phyloP scores from a whole-genome alignment of 2,329 filamentous ascomycete species.

The Colletotrichum sp. region DNA sequence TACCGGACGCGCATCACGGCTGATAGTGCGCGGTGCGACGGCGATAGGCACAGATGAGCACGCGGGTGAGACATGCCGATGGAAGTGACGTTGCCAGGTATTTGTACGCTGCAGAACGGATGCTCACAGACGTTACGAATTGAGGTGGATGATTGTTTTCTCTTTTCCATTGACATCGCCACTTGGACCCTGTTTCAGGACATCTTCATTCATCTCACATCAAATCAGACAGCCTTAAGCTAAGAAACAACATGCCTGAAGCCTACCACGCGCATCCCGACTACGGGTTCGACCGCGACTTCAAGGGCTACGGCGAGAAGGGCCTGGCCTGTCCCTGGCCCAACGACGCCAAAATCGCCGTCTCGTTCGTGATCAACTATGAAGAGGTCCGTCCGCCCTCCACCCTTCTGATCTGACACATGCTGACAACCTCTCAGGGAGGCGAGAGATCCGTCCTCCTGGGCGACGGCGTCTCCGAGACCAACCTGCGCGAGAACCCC shows the following conservation, averaged over 20 bases:
- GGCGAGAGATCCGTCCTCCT: constrained; percentile 41
- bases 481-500: constrained; percentile 43
- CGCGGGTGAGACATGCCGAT: neutral
- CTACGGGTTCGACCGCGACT: constrained; percentile 34
- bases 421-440: constrained; percentile 19
- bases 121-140: neutral
- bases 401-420: neutral
- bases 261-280: constrained; percentile 31
- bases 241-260: constrained; percentile 26
- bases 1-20: neutral
- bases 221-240: neutral
- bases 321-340: constrained; percentile 41
- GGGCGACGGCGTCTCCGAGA: constrained; percentile 42
- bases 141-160: neutral
- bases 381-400: constrained; percentile 38
- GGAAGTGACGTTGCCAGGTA: neutral
- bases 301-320: constrained; percentile 44
- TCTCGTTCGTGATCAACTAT: constrained; percentile 51
- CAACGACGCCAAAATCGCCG: constrained; percentile 45
- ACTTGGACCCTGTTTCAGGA: neutral
- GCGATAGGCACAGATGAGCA: neutral
- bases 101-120: neutral
- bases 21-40: neutral
- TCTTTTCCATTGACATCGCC: neutral
- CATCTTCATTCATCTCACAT: neutral